phyloP scores from a whole-genome alignment of 78 protist species.

The Guillardia theta region DNA sequence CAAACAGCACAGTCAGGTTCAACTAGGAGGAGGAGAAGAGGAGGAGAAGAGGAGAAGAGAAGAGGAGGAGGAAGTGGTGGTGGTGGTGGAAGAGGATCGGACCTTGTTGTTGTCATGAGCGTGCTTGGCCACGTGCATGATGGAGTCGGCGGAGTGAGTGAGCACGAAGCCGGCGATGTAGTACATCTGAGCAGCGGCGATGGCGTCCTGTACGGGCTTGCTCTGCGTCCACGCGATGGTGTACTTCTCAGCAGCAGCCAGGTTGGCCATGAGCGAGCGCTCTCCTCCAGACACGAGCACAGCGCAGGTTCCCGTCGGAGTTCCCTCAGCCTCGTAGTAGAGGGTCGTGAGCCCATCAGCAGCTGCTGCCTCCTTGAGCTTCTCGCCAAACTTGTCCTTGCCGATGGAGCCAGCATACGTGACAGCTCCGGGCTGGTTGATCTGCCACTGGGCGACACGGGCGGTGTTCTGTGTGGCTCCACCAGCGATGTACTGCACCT shows the following conservation, averaged over 20 bases:
- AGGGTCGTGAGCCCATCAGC: constrained; percentile 29
- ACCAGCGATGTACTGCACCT: constrained; percentile 89
- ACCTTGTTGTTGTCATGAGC: constrained; percentile 79
- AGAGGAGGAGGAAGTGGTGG: neutral
- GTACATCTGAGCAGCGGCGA: neutral
- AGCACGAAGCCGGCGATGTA: constrained; percentile 90
- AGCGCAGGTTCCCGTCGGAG: constrained; percentile 95
- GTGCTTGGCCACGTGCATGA: constrained; percentile 75
- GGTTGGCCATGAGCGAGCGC: constrained; percentile 77
- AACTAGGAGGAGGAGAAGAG: neutral
- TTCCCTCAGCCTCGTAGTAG: constrained; percentile 33
- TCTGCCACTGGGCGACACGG: constrained; percentile 80
- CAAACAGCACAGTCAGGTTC: too few species aligned
- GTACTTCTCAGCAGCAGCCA: constrained; percentile 94
- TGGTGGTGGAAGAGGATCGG: too few species aligned
- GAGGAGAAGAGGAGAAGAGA: neutral
- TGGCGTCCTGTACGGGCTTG: neutral
- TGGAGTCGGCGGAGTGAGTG: constrained; percentile 79
- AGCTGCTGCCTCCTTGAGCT: constrained; percentile 67
- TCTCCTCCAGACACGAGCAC: constrained; percentile 62
- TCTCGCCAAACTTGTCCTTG: constrained; percentile 65
- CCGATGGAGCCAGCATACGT: constrained; percentile 77
- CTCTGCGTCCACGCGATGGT: constrained; percentile 24
- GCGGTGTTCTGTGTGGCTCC: constrained; percentile 87
- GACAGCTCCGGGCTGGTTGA: neutral